These are phyloP conservation scores for Ustilago crameri DNA, from an alignment of 1,284 basidiomycete genomes.

Conservation along the genomic window DNA sequence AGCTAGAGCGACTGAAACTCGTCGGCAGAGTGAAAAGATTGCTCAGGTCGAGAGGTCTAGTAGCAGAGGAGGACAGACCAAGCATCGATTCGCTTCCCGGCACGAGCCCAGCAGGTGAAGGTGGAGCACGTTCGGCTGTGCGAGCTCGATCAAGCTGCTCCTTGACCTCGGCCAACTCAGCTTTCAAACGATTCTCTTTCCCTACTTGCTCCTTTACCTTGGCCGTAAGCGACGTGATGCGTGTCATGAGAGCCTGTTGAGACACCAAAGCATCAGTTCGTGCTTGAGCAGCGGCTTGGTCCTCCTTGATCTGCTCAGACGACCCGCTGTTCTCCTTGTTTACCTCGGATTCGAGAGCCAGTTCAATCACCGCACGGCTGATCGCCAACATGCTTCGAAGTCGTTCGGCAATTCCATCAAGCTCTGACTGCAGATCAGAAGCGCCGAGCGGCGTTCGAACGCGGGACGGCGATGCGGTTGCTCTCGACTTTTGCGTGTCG, in stretches of 20 bases:
- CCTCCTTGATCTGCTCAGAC: constrained; percentile 2
- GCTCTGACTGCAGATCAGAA: constrained; percentile 28
- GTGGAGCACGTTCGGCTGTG: constrained; percentile 7
- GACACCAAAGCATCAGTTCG: constrained; percentile 20
- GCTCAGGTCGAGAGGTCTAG: constrained; percentile 1
- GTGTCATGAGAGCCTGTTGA: constrained; percentile 22
- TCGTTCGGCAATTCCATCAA: constrained; percentile 24
- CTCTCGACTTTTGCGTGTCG: constrained; percentile 4
- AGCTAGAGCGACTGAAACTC: constrained; percentile 16
- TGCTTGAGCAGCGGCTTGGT: neutral
- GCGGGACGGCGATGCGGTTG: constrained; percentile 11
- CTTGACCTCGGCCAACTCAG: constrained; percentile 16
- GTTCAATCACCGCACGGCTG: constrained; percentile 32
- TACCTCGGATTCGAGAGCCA: constrained; percentile 22
- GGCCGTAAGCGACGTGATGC: constrained; percentile 19
- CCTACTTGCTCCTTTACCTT: constrained; percentile 29
- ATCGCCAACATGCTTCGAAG: constrained; percentile 29
- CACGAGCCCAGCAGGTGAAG: constrained; percentile 20
- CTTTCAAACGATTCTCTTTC: constrained; percentile 26
- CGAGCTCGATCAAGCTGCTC: constrained; percentile 29
- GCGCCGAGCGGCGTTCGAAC: constrained; percentile 10
- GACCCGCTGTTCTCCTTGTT: constrained; percentile 13
- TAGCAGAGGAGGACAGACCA: constrained; percentile 32
- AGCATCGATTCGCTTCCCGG: constrained; percentile 30
- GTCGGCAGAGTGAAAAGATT: constrained; percentile 1